These are phyloP conservation scores for Croton setiger DNA, from an alignment of 441 rosid species.

Conservation along the genomic window DNA sequence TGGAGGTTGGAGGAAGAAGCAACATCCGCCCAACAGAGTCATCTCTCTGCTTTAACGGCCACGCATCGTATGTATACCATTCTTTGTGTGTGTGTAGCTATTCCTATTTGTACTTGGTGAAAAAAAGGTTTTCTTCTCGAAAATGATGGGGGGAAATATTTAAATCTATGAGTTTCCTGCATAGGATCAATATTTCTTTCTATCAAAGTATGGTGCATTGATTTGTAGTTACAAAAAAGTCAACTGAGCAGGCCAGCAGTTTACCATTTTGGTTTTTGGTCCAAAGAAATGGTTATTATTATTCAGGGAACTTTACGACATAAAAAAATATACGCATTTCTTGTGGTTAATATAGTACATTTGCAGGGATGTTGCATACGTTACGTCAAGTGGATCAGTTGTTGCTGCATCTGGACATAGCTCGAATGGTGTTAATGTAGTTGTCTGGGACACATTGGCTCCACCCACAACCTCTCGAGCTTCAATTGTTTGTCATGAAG, in stretches of 20 bases:
- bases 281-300: no score
- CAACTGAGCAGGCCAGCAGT: not conserved
- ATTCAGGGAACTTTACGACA: not conserved
- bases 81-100: constrained; percentile 12
- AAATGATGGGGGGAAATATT: constrained; percentile 4
- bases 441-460: constrained; percentile 95
- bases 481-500: constrained; percentile 87
- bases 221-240: not conserved
- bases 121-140: not conserved
- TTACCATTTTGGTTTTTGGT: not conserved
- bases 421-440: constrained; percentile 80
- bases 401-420: constrained; percentile 86
- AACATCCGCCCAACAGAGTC: constrained; percentile 80
- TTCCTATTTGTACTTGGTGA: not conserved
- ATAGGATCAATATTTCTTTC: not conserved
- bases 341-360: constrained; percentile 18
- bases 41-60: constrained; percentile 81
- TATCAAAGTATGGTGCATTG: not conserved
- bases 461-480: constrained; percentile 90
- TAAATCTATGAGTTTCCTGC: not conserved
- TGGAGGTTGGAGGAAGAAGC: constrained; percentile 95
- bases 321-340: not conserved
- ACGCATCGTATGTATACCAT: constrained; percentile 68
- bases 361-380: constrained; percentile 81
- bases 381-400: constrained; percentile 92